Evolutionary conservation across 1,139 yeast genomes (phyloP).

Genomic region (Diutina catenulata): DNA sequence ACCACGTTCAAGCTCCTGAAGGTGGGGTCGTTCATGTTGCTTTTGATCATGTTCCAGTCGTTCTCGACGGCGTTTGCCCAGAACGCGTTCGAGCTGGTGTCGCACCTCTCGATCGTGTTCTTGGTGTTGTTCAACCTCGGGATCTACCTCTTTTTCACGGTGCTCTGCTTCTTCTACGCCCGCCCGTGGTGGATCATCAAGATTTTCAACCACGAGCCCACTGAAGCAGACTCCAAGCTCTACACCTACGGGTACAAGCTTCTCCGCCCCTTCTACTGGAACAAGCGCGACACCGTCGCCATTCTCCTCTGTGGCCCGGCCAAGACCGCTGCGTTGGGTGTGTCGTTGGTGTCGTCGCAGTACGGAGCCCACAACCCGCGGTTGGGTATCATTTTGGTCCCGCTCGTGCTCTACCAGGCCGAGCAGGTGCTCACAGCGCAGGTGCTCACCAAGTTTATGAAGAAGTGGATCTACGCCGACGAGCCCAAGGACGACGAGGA

Average conservation of each 20-base stretch:
- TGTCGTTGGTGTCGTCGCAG: slow-evolving; percentile 68
- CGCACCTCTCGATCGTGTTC: slow-evolving; percentile 58
- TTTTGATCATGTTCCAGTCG: slow-evolving; percentile 72
- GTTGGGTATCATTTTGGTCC: slow-evolving; percentile 65
- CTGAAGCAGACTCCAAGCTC: slow-evolving; percentile 23
- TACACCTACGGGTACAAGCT: slow-evolving; percentile 30
- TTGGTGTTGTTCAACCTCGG: slow-evolving; percentile 74
- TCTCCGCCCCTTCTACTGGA: slow-evolving; percentile 60
- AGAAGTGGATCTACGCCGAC: slow-evolving; percentile 48
- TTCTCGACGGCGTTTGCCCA: slow-evolving; percentile 84
- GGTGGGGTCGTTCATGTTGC: slow-evolving; percentile 67
- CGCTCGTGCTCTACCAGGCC: slow-evolving; percentile 75
- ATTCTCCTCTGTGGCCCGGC: slow-evolving; percentile 87
- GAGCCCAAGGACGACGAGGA: slow-evolving; percentile 9
- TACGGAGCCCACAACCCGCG: slow-evolving; percentile 52
- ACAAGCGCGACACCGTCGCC: slow-evolving; percentile 61
- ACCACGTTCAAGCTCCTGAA: slow-evolving; percentile 52
- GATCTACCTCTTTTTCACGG: slow-evolving; percentile 63
- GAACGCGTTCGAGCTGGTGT: slow-evolving; percentile 61
- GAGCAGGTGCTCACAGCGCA: slow-evolving; percentile 78
- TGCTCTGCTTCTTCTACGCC: slow-evolving; percentile 42
- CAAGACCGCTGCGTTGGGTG: slow-evolving; percentile 86
- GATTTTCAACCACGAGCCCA: slow-evolving; percentile 37
- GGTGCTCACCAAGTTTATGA: slow-evolving; percentile 51
- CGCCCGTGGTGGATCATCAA: slow-evolving; percentile 44